A percentile compares a stretch with the other conserved stretches of the same genome.
Evolutionary conservation across 1,284 basidiomycete species (phyloP).

Genomic region (Trametes polyzona): DNA sequence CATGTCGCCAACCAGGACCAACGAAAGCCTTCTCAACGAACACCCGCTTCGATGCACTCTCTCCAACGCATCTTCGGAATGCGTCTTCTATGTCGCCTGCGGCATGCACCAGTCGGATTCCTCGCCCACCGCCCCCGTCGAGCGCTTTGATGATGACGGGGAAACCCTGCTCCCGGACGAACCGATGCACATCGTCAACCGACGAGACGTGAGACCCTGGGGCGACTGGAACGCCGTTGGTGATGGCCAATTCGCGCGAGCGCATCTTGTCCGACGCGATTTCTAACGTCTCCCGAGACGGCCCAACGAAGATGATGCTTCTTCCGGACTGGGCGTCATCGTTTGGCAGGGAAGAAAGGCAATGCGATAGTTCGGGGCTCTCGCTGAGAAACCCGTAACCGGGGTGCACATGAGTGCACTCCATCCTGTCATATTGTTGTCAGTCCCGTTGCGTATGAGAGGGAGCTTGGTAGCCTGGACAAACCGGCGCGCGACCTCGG

Average conservation of each 20-base stretch:
- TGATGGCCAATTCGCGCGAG: constrained; percentile 50
- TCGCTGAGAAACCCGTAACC: constrained; percentile 58
- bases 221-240: constrained; percentile 48
- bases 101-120: constrained; percentile 45
- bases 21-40: constrained; percentile 44
- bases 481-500: constrained; percentile 14
- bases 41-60: constrained; percentile 43
- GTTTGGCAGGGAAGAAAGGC: constrained; percentile 33
- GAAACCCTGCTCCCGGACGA: constrained; percentile 43
- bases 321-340: not conserved
- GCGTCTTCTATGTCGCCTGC: constrained; percentile 40
- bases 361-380: constrained; percentile 44
- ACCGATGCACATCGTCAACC: constrained; percentile 38
- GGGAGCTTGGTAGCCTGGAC: constrained; percentile 3
- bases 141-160: constrained; percentile 60
- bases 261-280: constrained; percentile 57
- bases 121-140: constrained; percentile 60
- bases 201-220: constrained; percentile 45
- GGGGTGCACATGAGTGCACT: constrained; percentile 45
- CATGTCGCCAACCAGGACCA: constrained; percentile 22
- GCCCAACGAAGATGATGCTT: constrained; percentile 51
- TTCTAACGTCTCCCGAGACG: constrained; percentile 46
- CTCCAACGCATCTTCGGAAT: constrained; percentile 43
- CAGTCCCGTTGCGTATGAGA: constrained; percentile 10
- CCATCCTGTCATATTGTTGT: not conserved